Evolutionary conservation across 495 filamentous ascomycete species (phyloP).

Genomic region (Xylaria acuta): DNA sequence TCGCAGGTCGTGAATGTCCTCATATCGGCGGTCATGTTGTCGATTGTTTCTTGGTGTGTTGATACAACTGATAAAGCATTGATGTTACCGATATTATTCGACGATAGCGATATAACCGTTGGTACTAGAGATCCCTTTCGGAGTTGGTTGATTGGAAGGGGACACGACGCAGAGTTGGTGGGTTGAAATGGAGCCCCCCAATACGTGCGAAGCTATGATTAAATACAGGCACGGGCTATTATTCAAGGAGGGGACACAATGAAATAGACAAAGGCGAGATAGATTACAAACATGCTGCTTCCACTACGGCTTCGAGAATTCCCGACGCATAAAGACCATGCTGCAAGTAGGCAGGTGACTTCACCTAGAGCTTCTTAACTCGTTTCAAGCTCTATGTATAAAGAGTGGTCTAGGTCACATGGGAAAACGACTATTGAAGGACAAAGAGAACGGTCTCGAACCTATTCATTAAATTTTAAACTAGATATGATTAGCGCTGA

Average conservation of each 20-base stretch:
- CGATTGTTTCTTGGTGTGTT: background rate
- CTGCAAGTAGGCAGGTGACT: background rate
- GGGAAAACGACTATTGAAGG: too few species aligned
- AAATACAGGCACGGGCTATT: background rate
- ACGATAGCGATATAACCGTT: background rate
- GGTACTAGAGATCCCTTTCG: background rate
- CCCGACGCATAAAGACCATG: background rate
- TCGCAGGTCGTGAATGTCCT: constrained; percentile 9
- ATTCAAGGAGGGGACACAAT: background rate
- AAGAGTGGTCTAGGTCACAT: background rate
- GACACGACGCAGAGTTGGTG: background rate
- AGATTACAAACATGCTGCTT: background rate
- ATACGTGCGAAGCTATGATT: background rate
- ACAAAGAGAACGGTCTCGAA: too few species aligned
- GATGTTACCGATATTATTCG: background rate
- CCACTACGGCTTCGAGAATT: background rate
- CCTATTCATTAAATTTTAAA: too few species aligned
- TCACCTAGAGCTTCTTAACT: background rate
- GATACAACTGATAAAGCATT: background rate
- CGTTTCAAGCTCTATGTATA: background rate
- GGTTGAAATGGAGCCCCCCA: background rate
- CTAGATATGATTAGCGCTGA: too few species aligned
- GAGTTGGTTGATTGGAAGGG: background rate
- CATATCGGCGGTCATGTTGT: background rate
- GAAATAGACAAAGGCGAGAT: background rate